These are phyloP conservation scores for Vigna radiata DNA, from an alignment of 306 rosid species.

Conservation along the genomic window DNA sequence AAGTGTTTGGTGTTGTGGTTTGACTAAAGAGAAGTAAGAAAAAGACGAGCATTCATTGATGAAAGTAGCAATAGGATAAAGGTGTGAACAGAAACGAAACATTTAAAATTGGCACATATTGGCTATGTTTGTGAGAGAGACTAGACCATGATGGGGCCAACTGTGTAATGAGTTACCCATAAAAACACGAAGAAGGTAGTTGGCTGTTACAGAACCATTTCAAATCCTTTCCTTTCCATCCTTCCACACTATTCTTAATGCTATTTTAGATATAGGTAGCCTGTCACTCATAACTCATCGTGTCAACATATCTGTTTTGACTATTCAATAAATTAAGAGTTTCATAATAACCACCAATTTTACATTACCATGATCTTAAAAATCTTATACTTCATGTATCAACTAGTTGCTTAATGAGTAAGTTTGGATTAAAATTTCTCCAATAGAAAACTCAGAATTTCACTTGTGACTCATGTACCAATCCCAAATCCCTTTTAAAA, in stretches of 20 bases:
- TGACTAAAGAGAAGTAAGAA: conserved; percentile 32
- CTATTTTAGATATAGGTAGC: conserved; percentile 31
- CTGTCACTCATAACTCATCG: conserved; percentile 46
- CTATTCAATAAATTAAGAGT: not conserved
- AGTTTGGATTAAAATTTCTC: too few relatives aligned
- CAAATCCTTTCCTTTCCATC: conserved; percentile 31
- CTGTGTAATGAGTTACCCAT: conserved; percentile 43
- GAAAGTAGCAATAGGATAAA: conserved; percentile 28
- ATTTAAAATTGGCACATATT: conserved; percentile 37
- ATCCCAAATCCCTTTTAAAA: too few relatives aligned
- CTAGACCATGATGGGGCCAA: conserved; percentile 48
- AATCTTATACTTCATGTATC: too few relatives aligned
- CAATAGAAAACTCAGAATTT: too few relatives aligned
- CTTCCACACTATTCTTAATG: conserved; percentile 35
- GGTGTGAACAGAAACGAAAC: conserved; percentile 28
- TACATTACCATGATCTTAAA: not conserved
- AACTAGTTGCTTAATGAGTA: not conserved
- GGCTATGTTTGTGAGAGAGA: conserved; percentile 36
- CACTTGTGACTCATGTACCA: too few relatives aligned
- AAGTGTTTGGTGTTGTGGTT: conserved; percentile 32
- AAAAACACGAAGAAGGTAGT: conserved; percentile 50
- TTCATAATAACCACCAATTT: not conserved
- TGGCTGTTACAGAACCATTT: conserved; percentile 43
- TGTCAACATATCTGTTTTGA: conserved; percentile 36
- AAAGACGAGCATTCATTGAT: conserved; percentile 22